These are phyloP conservation scores for Pestalotiopsis sp. DNA, from an alignment of 2,329 filamentous ascomycete species.

Conservation along the genomic window DNA sequence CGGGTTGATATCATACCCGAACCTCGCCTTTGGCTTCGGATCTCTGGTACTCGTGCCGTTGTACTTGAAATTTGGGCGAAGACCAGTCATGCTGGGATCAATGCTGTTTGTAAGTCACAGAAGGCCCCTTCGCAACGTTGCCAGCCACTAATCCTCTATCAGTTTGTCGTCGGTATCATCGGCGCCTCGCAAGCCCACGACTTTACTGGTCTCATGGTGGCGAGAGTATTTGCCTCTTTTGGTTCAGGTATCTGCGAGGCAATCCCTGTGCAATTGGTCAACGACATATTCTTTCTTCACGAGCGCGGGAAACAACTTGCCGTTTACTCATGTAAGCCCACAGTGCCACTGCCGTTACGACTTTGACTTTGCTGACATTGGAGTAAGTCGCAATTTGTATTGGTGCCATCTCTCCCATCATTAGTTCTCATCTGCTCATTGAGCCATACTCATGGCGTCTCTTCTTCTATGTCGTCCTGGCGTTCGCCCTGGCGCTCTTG, in stretches of 20 bases:
- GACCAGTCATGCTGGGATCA: slow-evolving; percentile 45
- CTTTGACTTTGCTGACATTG: not conserved
- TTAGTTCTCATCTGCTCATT: slow-evolving; percentile 63
- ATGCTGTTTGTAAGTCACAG: slow-evolving; percentile 34
- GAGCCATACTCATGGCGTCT: slow-evolving; percentile 61
- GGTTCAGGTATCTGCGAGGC: slow-evolving; percentile 48
- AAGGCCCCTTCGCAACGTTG: too few species aligned
- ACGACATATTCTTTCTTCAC: slow-evolving; percentile 50
- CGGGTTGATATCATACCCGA: slow-evolving; percentile 61
- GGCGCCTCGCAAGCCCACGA: slow-evolving; percentile 38
- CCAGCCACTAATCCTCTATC: not conserved
- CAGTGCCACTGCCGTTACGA: not conserved
- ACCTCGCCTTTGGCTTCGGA: slow-evolving; percentile 62
- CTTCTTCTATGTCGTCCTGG: slow-evolving; percentile 64
- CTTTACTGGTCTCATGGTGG: slow-evolving; percentile 41
- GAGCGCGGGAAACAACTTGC: slow-evolving; percentile 57
- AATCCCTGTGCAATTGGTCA: slow-evolving; percentile 47
- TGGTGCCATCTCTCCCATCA: slow-evolving; percentile 58
- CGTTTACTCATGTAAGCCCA: slow-evolving; percentile 54
- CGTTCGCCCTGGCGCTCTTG: slow-evolving; percentile 48
- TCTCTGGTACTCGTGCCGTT: slow-evolving; percentile 59
- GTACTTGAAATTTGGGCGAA: slow-evolving; percentile 53
- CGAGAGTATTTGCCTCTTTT: slow-evolving; percentile 41
- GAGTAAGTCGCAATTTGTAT: slow-evolving; percentile 54
- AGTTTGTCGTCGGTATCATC: slow-evolving; percentile 44